Base-by-base conservation (phyloP, 768 basidiomycete genomes). In the Lactifluus pinguis region DNA sequence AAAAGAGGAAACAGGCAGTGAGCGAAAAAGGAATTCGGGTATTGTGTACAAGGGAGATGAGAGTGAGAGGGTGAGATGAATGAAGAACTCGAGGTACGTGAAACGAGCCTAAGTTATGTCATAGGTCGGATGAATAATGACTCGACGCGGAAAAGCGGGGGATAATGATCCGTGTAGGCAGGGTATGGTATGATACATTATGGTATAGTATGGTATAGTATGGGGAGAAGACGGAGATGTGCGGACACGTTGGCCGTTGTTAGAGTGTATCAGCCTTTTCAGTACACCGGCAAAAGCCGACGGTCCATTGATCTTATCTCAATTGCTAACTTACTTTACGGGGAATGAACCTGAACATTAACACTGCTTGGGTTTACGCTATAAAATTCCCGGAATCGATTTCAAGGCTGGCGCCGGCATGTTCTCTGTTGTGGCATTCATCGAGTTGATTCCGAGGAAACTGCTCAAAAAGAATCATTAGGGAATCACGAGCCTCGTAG, bases 31-130 rank as follows among this genome's bases (percentile, higher is more conserved):
- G 57, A 42, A 62, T 7, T 36, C 17, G 47, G 2, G 29, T 36
- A 25, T 49, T 57, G 25, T 55, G 42, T 14, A 30, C 45, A 57
- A 15, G 50, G 49, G 49, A 32, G 32, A n/a, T 39, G 30, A 30
- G 53, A 60, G 59, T 39, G 42, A 41, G 39, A 42, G 59, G 36
- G 17, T 54, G 39, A 61, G 61, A 62, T 57, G 56, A 62, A 62
- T 62, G 61, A 53, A 53, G 55, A 57, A 58, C 57, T 47, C 41
- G 52, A 62, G 61, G 61, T 62, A 62, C 56, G 56, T 57, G 56
- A 62, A 55, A 53, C 61, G 57, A 62, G 61, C 52, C 61, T 62
- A 62, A 62, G 56, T 62, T 62, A 62, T 62, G 61, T 62, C 61
- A 62, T 62, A 62, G 52, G 30, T 53, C 52, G 52, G 47, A 60